phyloP scores from a whole-genome alignment of 345 rosid genomes.

The Rhizophora mangle region DNA sequence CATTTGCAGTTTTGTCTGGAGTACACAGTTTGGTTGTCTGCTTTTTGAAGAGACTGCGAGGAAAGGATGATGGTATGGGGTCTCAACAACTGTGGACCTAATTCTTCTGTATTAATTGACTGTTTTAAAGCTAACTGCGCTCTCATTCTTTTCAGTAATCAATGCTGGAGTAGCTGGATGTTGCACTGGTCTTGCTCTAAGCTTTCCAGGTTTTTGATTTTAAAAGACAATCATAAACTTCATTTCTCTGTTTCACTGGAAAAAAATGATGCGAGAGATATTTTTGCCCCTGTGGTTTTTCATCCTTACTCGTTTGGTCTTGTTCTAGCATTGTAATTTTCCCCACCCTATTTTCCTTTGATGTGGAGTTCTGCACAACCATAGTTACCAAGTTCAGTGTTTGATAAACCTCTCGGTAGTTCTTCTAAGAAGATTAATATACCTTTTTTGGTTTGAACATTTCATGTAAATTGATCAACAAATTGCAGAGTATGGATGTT shows the following conservation, averaged over 20 bases:
- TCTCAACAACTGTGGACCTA: neutral
- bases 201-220: constrained; percentile 60
- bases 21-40: constrained; percentile 75
- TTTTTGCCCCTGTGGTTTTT: too few species aligned
- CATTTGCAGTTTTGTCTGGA: constrained; percentile 67
- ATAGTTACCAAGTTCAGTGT: too few species aligned
- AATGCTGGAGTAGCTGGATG: constrained; percentile 95
- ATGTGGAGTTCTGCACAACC: too few species aligned
- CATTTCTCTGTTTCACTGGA: neutral
- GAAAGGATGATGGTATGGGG: constrained; percentile 88
- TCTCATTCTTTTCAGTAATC: constrained; percentile 45
- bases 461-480: too few species aligned
- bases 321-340: neutral
- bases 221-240: neutral
- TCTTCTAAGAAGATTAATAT: too few species aligned
- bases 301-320: neutral
- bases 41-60: constrained; percentile 67
- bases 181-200: constrained; percentile 82
- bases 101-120: neutral
- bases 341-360: neutral
- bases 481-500: too few species aligned
- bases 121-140: neutral
- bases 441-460: too few species aligned
- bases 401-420: too few species aligned
- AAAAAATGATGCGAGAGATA: neutral